phyloP scores from a whole-genome alignment of 139 green algal genomes.

The Volvox africanus region DNA sequence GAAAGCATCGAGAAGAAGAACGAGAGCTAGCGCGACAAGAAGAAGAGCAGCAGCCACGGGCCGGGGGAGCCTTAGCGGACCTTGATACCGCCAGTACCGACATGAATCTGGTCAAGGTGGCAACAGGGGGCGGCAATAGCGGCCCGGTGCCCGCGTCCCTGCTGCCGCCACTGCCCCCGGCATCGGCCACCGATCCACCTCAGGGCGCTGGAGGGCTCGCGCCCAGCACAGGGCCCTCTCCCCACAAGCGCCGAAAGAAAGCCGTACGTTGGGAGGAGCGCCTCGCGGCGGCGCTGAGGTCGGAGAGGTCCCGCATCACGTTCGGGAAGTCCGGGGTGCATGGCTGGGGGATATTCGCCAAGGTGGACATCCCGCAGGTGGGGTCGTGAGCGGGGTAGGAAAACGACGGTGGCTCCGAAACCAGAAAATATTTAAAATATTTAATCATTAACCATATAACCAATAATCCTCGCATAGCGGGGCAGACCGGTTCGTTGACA shows the following conservation, averaged over 20 bases:
- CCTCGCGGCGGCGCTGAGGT: slow-evolving; percentile 44
- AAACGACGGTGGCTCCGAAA: no score
- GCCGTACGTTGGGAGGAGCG: slow-evolving; percentile 62
- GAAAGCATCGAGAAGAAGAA: not conserved
- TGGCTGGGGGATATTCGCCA: slow-evolving; percentile 91
- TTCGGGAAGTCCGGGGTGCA: slow-evolving; percentile 93
- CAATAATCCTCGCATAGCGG: no score
- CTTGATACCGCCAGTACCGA: not conserved
- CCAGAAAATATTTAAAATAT: no score
- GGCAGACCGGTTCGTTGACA: no score
- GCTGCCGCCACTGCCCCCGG: not conserved
- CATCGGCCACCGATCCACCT: not conserved
- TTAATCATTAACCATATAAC: no score
- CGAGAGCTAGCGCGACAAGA: not conserved
- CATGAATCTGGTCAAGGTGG: not conserved
- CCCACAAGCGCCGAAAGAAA: slow-evolving; percentile 48
- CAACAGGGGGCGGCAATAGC: not conserved
- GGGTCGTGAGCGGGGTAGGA: not conserved
- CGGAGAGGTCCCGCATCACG: slow-evolving; percentile 75
- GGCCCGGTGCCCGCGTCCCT: not conserved
- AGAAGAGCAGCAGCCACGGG: not conserved
- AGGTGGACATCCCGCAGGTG: slow-evolving; percentile 71
- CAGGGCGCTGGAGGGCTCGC: not conserved
- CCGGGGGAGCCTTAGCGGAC: not conserved
- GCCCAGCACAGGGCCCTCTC: not conserved